Base-by-base conservation (phyloP, 495 filamentous ascomycete genomes). In the Oidiodendron maius region DNA sequence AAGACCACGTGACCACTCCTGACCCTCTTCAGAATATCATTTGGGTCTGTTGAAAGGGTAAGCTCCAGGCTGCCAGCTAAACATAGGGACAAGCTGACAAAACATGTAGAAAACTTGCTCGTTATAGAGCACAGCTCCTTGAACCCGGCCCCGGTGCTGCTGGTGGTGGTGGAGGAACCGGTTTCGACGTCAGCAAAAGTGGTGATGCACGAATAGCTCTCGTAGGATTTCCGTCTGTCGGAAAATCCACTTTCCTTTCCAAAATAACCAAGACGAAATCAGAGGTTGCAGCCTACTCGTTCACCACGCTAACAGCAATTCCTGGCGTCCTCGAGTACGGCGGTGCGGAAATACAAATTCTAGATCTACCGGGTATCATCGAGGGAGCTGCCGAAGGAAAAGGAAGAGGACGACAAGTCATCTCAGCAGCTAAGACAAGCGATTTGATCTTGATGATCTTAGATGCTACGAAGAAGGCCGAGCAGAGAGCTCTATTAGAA, bases 231-330 rank as follows among this genome's bases (percentile, higher is more conserved):
- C 94, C 94, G 0, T 99, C 94, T 1, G 94, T 99, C 38, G 94
- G 94, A 60, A 99, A 99, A 70, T 99, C 94, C 8, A 99, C 94
- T 0, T 96, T 99, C 59, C 69, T 99, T 23, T 96, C 94, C 49
- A 97, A 99, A 62, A 95, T 99, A 68, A 99, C 94, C 46, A 97
- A 96, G 66, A 99, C 94, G 22, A 94, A 89, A 64, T 93, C 88
- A 53, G 93, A 96, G 64, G 89, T 96, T 25, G 94, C 94, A 2
- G 85, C 93, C 0, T 99, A 99, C 66, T 84, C 89, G 47, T 99
- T 99, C 80, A 99, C 94, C 4, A 99, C 94, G 0, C 72, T 99
- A 20, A 99, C 94, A 2, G 94, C 94, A 12, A 99, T 99, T 51
- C 94, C 94, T 12, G 94, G 94, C 53, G 94, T 99, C 8, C 75